Base-by-base conservation (phyloP, 768 basidiomycete genomes). In the Hygrophoropsis aurantiaca region DNA sequence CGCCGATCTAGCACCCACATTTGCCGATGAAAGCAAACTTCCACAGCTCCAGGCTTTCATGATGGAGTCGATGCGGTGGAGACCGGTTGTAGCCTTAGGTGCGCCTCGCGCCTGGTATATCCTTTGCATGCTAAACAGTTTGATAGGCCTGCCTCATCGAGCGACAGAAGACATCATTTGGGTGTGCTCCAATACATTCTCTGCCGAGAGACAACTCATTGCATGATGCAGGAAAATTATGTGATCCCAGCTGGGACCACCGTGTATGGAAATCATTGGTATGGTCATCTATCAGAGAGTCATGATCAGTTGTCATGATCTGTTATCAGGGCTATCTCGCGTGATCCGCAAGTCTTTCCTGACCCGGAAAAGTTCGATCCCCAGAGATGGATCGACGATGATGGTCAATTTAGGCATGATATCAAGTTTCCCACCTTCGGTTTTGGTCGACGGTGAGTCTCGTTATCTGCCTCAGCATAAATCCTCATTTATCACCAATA, bases 361-460 rank as follows among this genome's bases (percentile, higher is more conserved):
- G 58, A 71, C 42, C 70, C 72, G 3, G 51, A 61, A n/a, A 52
- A 42, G 1, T 75, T 75, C 47, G 52, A 69, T 26, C 62, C 70
- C 4, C 57, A 56, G 3, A 66, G 74, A 6, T 70, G 62, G 55
- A 40, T 69, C 5, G 55, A 41, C 4, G 5, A 33, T 0, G 48
- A 52, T 2, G 56, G 51, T 21, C 35, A 35, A 11, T 20, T 81
- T 9, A 67, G 70, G 24, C 74, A 76, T 3, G 77, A 79, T 44
- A 52, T 79, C 13, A 75, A 71, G 51, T 62, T 70, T 5, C 78
- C 69, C 51, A 58, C 68, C n/a, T 82, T 80, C 49, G 79, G 80
- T 1, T 80, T 79, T 51, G 80, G 78, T 10, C 58, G 78, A 48
- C 46, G 52, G 65, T 62, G 34, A 44, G 47, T 16, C 26, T 11